Percentiles rank a stretch among this genome's conserved stretches.
Conservation (phyloP, 495 filamentous ascomycete genomes). For the Lasiosphaeriaceae sp. region DNA sequence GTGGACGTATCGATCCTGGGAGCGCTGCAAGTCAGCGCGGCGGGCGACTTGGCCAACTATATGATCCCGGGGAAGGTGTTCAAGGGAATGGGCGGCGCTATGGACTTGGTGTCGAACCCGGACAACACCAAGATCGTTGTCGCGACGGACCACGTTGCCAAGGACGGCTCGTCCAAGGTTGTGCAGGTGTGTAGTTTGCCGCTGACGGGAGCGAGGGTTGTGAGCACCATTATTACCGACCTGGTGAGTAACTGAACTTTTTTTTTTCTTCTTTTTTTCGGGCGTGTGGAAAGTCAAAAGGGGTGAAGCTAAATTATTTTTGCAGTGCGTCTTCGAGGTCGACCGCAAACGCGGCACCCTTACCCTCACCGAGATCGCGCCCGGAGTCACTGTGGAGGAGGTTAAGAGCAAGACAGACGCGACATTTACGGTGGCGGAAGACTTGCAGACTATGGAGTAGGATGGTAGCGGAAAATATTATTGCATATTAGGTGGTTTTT, state of each 20-base stretch:
- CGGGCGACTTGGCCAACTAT: conserved; percentile 59
- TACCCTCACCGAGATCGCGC: conserved; percentile 53
- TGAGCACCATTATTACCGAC: conserved; percentile 56
- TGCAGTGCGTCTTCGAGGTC: conserved; percentile 54
- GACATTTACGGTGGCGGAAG: conserved; percentile 45
- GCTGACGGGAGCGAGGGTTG: conserved; percentile 50
- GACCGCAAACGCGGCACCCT: conserved; percentile 47
- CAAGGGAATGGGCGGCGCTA: conserved; percentile 62
- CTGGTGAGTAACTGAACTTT: too few species aligned
- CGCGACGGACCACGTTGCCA: conserved; percentile 58
- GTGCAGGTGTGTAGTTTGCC: conserved; percentile 54
- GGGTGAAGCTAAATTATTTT: conserved; percentile 3
- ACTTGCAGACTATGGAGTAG: conserved; percentile 46
- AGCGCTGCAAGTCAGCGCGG: conserved; percentile 55
- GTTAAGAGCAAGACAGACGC: conserved; percentile 53
- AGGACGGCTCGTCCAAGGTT: conserved; percentile 57
- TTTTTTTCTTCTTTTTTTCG: not conserved
- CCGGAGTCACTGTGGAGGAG: conserved; percentile 51
- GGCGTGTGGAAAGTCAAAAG: not conserved
- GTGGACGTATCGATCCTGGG: conserved; percentile 59
- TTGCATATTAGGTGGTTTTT: not conserved
- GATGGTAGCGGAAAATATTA: conserved; percentile 8
- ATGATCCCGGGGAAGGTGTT: conserved; percentile 62
- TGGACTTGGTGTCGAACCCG: conserved; percentile 60
- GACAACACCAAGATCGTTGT: conserved; percentile 59